phyloP scores from a whole-genome alignment of 345 rosid species.

The Pugionium dolabratum region DNA sequence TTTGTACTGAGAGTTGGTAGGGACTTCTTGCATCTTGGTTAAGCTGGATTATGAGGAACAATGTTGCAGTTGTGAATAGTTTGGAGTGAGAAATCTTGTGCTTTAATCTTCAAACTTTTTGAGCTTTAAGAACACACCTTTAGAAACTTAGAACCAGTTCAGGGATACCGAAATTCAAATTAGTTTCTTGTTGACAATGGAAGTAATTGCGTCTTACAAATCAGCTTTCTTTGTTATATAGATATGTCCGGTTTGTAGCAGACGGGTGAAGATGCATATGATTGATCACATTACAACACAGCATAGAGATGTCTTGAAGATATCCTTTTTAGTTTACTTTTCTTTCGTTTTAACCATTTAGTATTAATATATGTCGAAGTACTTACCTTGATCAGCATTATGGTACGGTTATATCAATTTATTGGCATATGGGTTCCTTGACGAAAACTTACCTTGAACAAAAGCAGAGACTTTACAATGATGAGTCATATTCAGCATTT shows the following conservation, averaged over 20 bases:
- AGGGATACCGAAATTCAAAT: neutral
- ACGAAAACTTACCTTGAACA: conserved; percentile 62
- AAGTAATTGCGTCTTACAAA: neutral
- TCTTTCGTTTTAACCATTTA: neutral
- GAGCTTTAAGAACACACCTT: conserved; percentile 2
- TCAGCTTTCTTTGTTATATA: conserved; percentile 32
- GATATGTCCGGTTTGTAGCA: conserved; percentile 43
- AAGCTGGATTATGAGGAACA: neutral
- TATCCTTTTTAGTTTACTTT: conserved; percentile 22
- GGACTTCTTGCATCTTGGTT: conserved; percentile 8
- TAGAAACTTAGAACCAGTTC: neutral
- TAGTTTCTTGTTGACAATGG: neutral
- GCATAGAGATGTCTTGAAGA: conserved; percentile 34
- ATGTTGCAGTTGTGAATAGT: conserved; percentile 6
- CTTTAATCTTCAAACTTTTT: too few species aligned
- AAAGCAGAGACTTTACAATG: conserved; percentile 53
- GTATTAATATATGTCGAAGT: neutral
- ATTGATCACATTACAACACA: conserved; percentile 39
- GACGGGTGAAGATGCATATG: conserved; percentile 39
- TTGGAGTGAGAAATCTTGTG: neutral
- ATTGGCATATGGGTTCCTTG: conserved; percentile 50
- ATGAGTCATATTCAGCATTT: conserved; percentile 44
- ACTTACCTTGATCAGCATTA: too few species aligned
- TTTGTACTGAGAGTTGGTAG: conserved; percentile 15
- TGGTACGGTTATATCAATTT: neutral